Evolutionary conservation across 192 early-diverging fungal genomes (phyloP), one percentile per base, ranked within the genome.

Genomic region (Linnemannia zychae): DNA sequence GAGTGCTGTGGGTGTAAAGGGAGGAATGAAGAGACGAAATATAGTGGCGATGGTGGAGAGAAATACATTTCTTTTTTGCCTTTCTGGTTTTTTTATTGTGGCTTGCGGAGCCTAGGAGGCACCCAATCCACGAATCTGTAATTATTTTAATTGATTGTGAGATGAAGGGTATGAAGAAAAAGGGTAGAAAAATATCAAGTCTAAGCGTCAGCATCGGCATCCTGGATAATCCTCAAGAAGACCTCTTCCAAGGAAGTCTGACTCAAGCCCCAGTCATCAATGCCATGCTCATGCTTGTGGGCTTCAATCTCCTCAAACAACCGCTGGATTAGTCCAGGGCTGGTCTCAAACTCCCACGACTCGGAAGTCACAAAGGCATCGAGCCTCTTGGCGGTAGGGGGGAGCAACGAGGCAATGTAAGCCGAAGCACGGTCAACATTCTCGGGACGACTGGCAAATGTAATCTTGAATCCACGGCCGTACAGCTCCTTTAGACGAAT

Each of bases 211-310:
- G 87, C 90, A 75, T 90, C 87, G n/a, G 76, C 77, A 22, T 91
- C 89, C 67, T 79, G 81, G 53, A 93, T 89, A 33, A 93, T 86
- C 36, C 88, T 88, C 75, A 95, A 87, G 83, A 95, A 95, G 28
- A 95, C 94, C 78, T 94, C 94, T 78, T 95, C 94, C 47, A 95
- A 77, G 18, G 88, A 90, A 9, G 93, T 94, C 80, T 95, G 91
- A 24, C 88, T 89, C 31, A 96, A 80, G 34, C 94, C 95, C 92
- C 92, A 96, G 80, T 95, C 94, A 49, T 89, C 81, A 81, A 96
- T 93, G 20, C 93, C 93, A 76, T 88, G 47, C 37, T 84, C 74
- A 9, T 84, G 83, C 57, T 94, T 93, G 31, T 90, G 81, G 5
- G 75, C 72, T 83, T 96, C 92, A 68, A 96, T 88, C 44, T 86